phyloP scores from a whole-genome alignment of 345 rosid species.

The Ceriops tagal region DNA sequence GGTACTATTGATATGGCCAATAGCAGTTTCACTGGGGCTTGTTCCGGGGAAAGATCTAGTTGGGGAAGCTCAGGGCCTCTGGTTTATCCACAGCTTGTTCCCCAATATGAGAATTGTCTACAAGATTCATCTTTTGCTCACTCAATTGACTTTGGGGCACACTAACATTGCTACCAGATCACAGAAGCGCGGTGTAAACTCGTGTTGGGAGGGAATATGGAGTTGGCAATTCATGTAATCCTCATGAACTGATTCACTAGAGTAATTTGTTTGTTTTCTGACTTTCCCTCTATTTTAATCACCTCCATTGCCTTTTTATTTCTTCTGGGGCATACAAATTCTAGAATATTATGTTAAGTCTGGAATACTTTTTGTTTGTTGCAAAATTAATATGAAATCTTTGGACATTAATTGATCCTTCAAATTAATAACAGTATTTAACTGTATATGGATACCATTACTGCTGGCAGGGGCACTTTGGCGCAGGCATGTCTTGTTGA shows the following conservation, averaged over 20 bases:
- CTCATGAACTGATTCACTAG: not conserved
- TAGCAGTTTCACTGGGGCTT: constrained; percentile 34
- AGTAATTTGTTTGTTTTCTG: constrained; percentile 18
- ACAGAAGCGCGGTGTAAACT: constrained; percentile 29
- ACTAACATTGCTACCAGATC: constrained; percentile 18
- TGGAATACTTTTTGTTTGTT: no score
- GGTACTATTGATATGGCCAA: constrained; percentile 28
- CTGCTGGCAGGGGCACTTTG: not conserved
- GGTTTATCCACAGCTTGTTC: constrained; percentile 36
- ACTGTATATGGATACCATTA: not conserved
- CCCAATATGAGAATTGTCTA: constrained; percentile 28
- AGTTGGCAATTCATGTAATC: constrained; percentile 7
- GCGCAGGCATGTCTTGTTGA: not conserved
- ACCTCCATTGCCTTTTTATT: not conserved
- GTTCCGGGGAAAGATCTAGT: constrained; percentile 51
- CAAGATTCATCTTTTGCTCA: constrained; percentile 31
- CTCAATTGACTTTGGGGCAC: constrained; percentile 40
- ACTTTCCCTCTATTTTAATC: constrained; percentile 6
- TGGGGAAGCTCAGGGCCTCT: constrained; percentile 54
- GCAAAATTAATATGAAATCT: no score
- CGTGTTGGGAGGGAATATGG: constrained; percentile 19
- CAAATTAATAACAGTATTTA: not conserved
- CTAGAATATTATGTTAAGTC: no score
- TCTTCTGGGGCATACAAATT: not conserved
- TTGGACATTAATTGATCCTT: not conserved